These are phyloP conservation scores for Mycena latifolia DNA, from an alignment of 768 basidiomycete genomes.

Conservation along the genomic window DNA sequence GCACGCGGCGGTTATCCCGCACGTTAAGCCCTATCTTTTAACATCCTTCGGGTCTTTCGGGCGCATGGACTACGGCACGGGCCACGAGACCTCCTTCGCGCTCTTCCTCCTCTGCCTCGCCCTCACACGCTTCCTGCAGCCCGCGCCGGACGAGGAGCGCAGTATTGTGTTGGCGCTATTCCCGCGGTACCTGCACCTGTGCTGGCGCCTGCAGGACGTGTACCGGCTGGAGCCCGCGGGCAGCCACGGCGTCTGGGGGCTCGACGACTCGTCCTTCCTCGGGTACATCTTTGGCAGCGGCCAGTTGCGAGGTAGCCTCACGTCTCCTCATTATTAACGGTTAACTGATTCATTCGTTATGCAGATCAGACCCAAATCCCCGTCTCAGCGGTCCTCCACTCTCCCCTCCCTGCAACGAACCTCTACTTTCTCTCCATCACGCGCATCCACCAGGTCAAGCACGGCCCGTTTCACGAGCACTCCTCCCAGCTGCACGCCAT, in stretches of 20 bases:
- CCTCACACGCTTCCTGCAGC: slow-evolving; percentile 75
- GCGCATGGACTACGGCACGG: slow-evolving; percentile 96
- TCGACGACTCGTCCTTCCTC: slow-evolving; percentile 93
- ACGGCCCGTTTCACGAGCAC: slow-evolving; percentile 92
- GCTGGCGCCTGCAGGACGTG: slow-evolving; percentile 88
- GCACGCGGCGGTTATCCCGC: slow-evolving; percentile 62
- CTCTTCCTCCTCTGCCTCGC: slow-evolving; percentile 81
- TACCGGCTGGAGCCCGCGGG: slow-evolving; percentile 97
- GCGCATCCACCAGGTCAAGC: slow-evolving; percentile 85
- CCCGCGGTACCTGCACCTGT: slow-evolving; percentile 82
- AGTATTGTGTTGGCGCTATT: slow-evolving; percentile 72
- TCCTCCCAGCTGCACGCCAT: slow-evolving; percentile 92
- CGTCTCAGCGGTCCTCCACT: slow-evolving; percentile 72
- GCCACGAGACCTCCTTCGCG: slow-evolving; percentile 93
- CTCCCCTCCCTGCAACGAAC: slow-evolving; percentile 73
- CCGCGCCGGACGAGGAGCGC: slow-evolving; percentile 72
- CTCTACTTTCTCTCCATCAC: slow-evolving; percentile 84
- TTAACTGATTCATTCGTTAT: slow-evolving; percentile 15
- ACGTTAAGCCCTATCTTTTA: slow-evolving; percentile 83
- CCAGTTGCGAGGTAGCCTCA: slow-evolving; percentile 79
- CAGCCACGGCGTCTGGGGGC: slow-evolving; percentile 97
- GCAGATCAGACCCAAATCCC: slow-evolving; percentile 74
- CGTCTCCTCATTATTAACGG: slow-evolving; percentile 10
- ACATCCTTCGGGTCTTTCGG: slow-evolving; percentile 91
- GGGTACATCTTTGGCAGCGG: slow-evolving; percentile 93